Conservation (phyloP, 306 rosid genomes). For the Vigna trinervia region DNA sequence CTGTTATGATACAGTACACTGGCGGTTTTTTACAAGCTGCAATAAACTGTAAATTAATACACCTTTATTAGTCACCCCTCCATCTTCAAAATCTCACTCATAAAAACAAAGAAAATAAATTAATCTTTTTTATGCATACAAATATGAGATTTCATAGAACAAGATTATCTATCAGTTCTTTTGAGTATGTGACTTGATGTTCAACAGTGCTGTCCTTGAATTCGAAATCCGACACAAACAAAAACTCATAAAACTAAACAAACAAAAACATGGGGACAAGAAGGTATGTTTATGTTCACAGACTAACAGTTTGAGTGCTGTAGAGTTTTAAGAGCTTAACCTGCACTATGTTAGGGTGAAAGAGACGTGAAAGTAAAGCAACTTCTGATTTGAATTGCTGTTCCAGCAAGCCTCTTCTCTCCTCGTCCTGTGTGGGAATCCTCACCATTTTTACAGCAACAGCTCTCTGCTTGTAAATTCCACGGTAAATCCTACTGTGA, state of each 20-base stretch:
- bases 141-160: too few species aligned
- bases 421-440: conserved; percentile 79
- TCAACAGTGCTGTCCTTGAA: background rate
- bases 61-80: conserved; percentile 9
- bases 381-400: conserved; percentile 95
- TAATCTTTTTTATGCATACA: too few species aligned
- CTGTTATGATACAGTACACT: conserved; percentile 93
- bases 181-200: background rate
- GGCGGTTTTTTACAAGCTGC: conserved; percentile 99
- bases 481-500: conserved; percentile 91
- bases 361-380: conserved; percentile 90
- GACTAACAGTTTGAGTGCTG: background rate
- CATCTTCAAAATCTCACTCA: background rate
- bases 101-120: too few species aligned
- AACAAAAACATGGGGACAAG: conserved; percentile 20
- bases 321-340: conserved; percentile 43
- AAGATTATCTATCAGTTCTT: too few species aligned
- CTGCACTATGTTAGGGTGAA: conserved; percentile 96
- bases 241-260: background rate
- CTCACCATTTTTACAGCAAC: conserved; percentile 99
- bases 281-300: conserved; percentile 3
- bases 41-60: conserved; percentile 69
- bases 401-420: conserved; percentile 75
- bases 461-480: conserved; percentile 96
- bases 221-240: conserved; percentile 3